phyloP scores from a whole-genome alignment of 805 yeast species.

The Isabelozyma heimii region DNA sequence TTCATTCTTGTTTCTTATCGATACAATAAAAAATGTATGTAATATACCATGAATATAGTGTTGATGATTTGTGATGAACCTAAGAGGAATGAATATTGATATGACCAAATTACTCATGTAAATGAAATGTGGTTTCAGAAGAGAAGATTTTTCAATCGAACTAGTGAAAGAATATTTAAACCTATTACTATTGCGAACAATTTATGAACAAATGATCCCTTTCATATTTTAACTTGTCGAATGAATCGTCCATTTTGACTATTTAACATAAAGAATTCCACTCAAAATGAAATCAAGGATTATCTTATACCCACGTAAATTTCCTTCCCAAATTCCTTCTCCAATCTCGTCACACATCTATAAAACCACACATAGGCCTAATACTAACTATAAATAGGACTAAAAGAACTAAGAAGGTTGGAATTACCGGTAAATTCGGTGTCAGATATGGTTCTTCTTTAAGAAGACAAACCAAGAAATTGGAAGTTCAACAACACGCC shows the following conservation, averaged over 20 bases:
- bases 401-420: slow-evolving; percentile 99
- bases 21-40: background rate
- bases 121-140: too few relatives aligned
- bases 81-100: too few relatives aligned
- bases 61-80: background rate
- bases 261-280: too few relatives aligned
- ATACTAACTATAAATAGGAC: slow-evolving; percentile 70
- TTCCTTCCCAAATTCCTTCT: background rate
- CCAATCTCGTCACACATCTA: background rate
- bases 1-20: background rate
- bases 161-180: background rate
- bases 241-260: too few relatives aligned
- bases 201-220: background rate
- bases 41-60: background rate
- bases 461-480: slow-evolving; percentile 99
- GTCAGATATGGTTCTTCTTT: slow-evolving; percentile 99
- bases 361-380: background rate
- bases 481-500: slow-evolving; percentile 98
- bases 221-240: background rate
- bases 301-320: background rate
- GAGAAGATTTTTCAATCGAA: too few relatives aligned
- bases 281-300: too few relatives aligned
- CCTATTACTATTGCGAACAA: background rate
- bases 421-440: slow-evolving; percentile 99
- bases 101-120: too few relatives aligned